phyloP scores from a whole-genome alignment of 495 filamentous ascomycete species.

The Aspergillus conjunctus region DNA sequence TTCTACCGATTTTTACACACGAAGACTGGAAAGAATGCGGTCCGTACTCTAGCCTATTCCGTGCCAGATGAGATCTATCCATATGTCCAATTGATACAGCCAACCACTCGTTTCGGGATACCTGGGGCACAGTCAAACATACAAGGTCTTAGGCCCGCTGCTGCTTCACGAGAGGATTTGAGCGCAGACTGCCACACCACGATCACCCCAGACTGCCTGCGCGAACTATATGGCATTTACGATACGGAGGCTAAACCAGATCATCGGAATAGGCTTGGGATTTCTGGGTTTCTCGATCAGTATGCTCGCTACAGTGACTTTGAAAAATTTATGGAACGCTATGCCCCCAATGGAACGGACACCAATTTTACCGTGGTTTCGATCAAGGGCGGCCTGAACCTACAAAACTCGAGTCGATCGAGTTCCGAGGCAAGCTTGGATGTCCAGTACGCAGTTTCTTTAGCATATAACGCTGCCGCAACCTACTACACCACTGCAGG shows the following conservation, averaged over 20 bases:
- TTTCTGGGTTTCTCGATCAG: slow-evolving; percentile 71
- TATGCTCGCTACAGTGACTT: slow-evolving; percentile 64
- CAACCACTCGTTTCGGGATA: slow-evolving; percentile 57
- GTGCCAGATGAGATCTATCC: slow-evolving; percentile 52
- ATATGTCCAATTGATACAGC: slow-evolving; percentile 55
- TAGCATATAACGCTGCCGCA: slow-evolving; percentile 60
- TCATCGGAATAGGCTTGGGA: slow-evolving; percentile 55
- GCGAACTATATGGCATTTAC: slow-evolving; percentile 59
- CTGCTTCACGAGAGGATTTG: slow-evolving; percentile 30
- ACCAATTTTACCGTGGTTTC: slow-evolving; percentile 64
- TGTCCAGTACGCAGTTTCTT: slow-evolving; percentile 65
- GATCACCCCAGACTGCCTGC: slow-evolving; percentile 62
- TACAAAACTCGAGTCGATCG: slow-evolving; percentile 39
- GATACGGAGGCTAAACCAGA: slow-evolving; percentile 44
- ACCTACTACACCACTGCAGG: slow-evolving; percentile 70
- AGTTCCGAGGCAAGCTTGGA: slow-evolving; percentile 70
- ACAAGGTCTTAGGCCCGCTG: slow-evolving; percentile 28
- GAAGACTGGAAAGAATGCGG: slow-evolving; percentile 32
- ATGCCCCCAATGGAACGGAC: slow-evolving; percentile 50
- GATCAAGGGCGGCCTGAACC: slow-evolving; percentile 61
- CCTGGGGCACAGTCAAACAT: slow-evolving; percentile 28
- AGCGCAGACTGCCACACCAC: slow-evolving; percentile 46
- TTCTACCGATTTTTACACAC: slow-evolving; percentile 55
- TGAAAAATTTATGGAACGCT: slow-evolving; percentile 51
- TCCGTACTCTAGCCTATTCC: slow-evolving; percentile 62